Conservation (phyloP, 305 asterid genomes). For the Solanum chacoense region DNA sequence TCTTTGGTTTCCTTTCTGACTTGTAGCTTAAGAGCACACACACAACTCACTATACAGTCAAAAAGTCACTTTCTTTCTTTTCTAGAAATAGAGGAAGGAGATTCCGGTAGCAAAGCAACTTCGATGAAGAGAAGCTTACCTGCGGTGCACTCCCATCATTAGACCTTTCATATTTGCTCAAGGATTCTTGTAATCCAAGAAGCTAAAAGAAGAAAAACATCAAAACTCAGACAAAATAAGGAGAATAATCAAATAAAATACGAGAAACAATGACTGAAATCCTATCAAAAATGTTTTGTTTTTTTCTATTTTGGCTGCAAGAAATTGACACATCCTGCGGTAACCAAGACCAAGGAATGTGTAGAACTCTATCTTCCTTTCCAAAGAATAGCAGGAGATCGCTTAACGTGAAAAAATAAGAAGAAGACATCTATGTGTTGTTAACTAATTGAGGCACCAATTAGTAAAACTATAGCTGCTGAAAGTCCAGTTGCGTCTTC, state of each 20-base stretch:
- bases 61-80: not conserved
- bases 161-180: slow-evolving; percentile 88
- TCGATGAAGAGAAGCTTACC: slow-evolving; percentile 28
- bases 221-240: not conserved
- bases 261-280: not conserved
- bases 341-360: not conserved
- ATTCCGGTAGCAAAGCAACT: not conserved
- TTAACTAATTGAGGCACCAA: not conserved
- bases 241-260: not conserved
- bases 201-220: slow-evolving; percentile 40
- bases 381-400: not conserved
- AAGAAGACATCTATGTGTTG: not conserved
- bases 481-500: not conserved
- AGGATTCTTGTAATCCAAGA: slow-evolving; percentile 85
- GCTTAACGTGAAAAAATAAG: not conserved
- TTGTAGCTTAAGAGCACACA: not conserved
- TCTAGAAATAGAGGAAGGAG: not conserved
- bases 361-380: not conserved
- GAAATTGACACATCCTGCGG: not conserved
- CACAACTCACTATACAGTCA: not conserved
- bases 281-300: not conserved
- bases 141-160: slow-evolving; percentile 86
- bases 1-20: not conserved
- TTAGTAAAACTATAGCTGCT: not conserved
- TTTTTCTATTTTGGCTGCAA: not conserved